Evolutionary conservation across 495 filamentous ascomycete genomes (phyloP).

Genomic region (Neurospora sp.): DNA sequence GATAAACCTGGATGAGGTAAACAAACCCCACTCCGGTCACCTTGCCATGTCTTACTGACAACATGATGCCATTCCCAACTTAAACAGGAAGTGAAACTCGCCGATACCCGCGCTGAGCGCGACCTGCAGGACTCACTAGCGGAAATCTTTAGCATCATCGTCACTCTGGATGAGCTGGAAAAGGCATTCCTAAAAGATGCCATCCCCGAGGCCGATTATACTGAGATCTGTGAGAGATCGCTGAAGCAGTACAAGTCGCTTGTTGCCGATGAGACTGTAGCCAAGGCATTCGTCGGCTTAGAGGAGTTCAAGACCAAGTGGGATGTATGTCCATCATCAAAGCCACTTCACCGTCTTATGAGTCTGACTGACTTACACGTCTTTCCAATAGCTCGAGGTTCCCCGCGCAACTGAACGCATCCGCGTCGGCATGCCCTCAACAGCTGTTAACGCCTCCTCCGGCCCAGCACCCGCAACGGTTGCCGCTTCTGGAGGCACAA

Average conservation of each 20-base stretch:
- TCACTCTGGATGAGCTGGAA: constrained; percentile 90
- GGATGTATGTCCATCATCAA: constrained; percentile 52
- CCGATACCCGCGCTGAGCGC: constrained; percentile 72
- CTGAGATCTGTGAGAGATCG: constrained; percentile 84
- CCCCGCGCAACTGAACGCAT: constrained; percentile 89
- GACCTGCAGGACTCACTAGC: constrained; percentile 94
- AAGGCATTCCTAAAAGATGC: constrained; percentile 96
- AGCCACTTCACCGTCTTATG: background rate
- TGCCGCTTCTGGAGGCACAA: constrained; percentile 44
- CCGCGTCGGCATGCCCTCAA: constrained; percentile 71
- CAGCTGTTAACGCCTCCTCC: constrained; percentile 46
- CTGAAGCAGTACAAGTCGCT: constrained; percentile 97
- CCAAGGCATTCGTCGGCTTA: constrained; percentile 70
- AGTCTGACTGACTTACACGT: background rate
- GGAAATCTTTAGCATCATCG: constrained; percentile 94
- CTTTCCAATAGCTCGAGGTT: constrained; percentile 64
- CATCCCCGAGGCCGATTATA: constrained; percentile 83
- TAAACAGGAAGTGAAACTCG: constrained; percentile 79
- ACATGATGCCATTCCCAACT: background rate
- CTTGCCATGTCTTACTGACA: background rate
- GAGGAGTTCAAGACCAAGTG: constrained; percentile 91
- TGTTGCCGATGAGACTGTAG: constrained; percentile 75
- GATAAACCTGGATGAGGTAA: constrained; percentile 86
- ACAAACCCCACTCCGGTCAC: constrained; percentile 7
- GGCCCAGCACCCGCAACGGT: constrained; percentile 33